These are phyloP conservation scores for Xylaria sp. DNA, from an alignment of 2,329 filamentous ascomycete species.

Conservation along the genomic window DNA sequence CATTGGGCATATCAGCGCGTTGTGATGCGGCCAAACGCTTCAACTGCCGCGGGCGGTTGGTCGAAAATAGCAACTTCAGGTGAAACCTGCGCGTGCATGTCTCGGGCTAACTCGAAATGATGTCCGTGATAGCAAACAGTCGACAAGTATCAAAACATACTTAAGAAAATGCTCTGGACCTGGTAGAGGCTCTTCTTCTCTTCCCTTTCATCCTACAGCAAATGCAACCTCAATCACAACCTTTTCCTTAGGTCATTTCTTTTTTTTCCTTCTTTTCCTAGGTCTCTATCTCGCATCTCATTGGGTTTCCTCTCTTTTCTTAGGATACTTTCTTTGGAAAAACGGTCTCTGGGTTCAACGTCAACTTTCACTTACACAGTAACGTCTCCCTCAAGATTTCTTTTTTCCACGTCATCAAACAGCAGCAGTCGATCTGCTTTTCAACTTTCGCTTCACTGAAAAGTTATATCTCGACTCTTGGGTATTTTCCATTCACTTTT, in stretches of 20 bases:
- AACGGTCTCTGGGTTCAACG: conserved; percentile 40
- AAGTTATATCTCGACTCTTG: conserved; percentile 6
- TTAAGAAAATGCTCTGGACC: conserved; percentile 38
- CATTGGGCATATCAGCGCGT: conserved; percentile 46
- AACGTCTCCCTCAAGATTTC: conserved; percentile 32
- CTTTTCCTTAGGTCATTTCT: conserved; percentile 48
- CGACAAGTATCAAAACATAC: conserved; percentile 34
- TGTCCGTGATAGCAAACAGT: conserved; percentile 8
- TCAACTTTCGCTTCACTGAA: conserved; percentile 18
- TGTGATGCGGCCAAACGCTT: conserved; percentile 45
- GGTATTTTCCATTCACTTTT: conserved; percentile 26
- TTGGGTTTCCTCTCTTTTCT: conserved; percentile 42
- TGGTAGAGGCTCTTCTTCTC: conserved; percentile 28
- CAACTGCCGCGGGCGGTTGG: conserved; percentile 37
- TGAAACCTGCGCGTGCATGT: conserved; percentile 11
- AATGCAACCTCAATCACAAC: conserved; percentile 37
- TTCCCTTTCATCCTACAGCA: conserved; percentile 40
- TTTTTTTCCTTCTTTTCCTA: conserved; percentile 40
- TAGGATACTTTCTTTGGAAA: conserved; percentile 33
- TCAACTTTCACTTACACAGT: conserved; percentile 39
- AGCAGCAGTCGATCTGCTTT: conserved; percentile 34
- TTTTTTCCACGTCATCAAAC: conserved; percentile 25
- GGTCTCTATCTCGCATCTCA: conserved; percentile 43
- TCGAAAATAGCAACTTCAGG: conserved; percentile 40
- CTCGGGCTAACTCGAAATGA: neutral